Evolutionary conservation across 2,329 filamentous ascomycete species (phyloP).

Genomic region (Phialophora expanda): DNA sequence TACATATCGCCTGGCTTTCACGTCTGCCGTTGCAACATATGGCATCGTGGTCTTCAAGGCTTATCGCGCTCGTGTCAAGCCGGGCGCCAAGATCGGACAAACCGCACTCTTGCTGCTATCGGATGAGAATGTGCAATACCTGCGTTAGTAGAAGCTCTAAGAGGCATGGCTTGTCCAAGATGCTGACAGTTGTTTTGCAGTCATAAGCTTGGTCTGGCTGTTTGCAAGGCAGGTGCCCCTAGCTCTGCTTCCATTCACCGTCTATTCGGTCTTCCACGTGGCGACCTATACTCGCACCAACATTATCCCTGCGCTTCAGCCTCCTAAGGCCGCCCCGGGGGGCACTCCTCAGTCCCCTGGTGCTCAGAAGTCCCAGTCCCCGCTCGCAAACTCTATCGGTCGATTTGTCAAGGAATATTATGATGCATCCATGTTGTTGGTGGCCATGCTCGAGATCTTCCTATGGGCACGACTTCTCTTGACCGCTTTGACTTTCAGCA

Average conservation of each 20-base stretch:
- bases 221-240: slow-evolving; percentile 86
- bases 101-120: slow-evolving; percentile 70
- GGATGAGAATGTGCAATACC: slow-evolving; percentile 98
- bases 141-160: slow-evolving; percentile 66
- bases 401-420: slow-evolving; percentile 98
- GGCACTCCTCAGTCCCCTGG: slow-evolving; percentile 62
- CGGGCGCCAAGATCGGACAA: slow-evolving; percentile 23
- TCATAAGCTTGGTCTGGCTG: slow-evolving; percentile 94
- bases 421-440: slow-evolving; percentile 91
- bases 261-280: slow-evolving; percentile 99
- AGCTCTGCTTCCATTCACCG: slow-evolving; percentile 88
- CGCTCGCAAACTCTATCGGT: slow-evolving; percentile 81
- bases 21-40: slow-evolving; percentile 89
- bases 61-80: slow-evolving; percentile 80
- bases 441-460: slow-evolving; percentile 83
- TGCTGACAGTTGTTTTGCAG: slow-evolving; percentile 52
- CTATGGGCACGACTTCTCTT: slow-evolving; percentile 84
- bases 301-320: slow-evolving; percentile 83
- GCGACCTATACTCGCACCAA: slow-evolving; percentile 95
- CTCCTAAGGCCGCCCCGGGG: slow-evolving; percentile 61
- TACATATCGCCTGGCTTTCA: slow-evolving; percentile 87
- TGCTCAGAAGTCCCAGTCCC: slow-evolving; percentile 58
- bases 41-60: slow-evolving; percentile 99
- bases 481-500: slow-evolving; percentile 84
- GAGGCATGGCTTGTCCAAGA: slow-evolving; percentile 6